Evolutionary conservation across 139 green algal genomes (phyloP), one percentile per base, ranked within the genome.

Genomic region (Astrephomene gubernaculifera): DNA sequence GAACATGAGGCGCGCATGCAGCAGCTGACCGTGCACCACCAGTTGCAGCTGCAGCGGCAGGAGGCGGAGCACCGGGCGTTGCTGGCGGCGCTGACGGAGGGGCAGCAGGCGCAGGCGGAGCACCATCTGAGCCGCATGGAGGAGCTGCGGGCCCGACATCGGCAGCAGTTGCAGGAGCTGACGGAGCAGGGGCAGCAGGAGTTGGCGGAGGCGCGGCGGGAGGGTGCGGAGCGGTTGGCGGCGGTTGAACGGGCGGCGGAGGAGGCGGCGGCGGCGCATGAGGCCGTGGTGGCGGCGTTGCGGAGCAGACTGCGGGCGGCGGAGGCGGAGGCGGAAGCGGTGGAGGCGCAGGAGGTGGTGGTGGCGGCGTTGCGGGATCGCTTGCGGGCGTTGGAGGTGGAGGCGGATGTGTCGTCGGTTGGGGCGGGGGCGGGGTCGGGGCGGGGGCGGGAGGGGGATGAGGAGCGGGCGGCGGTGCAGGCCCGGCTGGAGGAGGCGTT

Each of bases 401-500:
- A 9, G 54, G 38, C 24, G 57, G 74, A 52, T 6, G 38, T 57
- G 14, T 38, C 74, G 25, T 35, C 36, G 25, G 53, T 39, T 5
- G 54, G 9, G 12, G 74, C 57, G 27, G 7, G 35, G 38, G 67
- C 67, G 1, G 67, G 38, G 2, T 36, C 24, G 63, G 31, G 12
- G 63, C 31, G 10, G 63, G 31, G 73, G 73, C 60, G 60, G 8
- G 60, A 83, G 29, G 29, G 24, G 14, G 64, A 68, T 33, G 79
- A 10, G 49, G 6, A 5, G 35, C 65, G 43, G 29, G 52, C 49
- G 45, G 33, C 29, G 65, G 39, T 84, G 63, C 31, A 65, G 31
- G 24, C 35, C 1, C 67, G 69, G 79, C 65, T 86, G 49, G 61
- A 78, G 1, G 79, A 76, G 79, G 45, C 52, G 79, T 27, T 78